phyloP scores from a whole-genome alignment of 2,329 filamentous ascomycete genomes.

The Exophiala phaeomuriformis region DNA sequence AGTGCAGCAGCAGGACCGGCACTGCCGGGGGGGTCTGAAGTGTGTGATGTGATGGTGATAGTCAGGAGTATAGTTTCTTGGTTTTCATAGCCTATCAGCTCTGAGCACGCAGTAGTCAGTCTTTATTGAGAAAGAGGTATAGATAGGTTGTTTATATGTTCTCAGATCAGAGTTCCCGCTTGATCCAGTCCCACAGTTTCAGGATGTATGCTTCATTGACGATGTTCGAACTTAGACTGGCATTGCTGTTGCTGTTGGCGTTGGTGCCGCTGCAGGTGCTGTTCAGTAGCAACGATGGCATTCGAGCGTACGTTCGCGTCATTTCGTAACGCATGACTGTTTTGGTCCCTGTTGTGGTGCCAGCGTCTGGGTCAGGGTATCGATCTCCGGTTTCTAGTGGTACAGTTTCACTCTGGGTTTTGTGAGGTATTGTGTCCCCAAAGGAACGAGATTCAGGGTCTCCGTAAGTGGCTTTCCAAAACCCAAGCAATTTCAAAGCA shows the following conservation, averaged over 20 bases:
- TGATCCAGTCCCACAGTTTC: conserved; percentile 23
- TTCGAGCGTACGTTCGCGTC: conserved; percentile 3
- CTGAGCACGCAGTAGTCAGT: too few species aligned
- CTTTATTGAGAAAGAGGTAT: too few species aligned
- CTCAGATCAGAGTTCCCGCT: conserved; percentile 4
- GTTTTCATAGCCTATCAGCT: too few species aligned
- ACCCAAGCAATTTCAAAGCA: conserved; percentile 41
- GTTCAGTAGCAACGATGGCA: conserved; percentile 5
- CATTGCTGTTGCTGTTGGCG: neutral
- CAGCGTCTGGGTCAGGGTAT: neutral
- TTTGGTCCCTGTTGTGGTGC: neutral
- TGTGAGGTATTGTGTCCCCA: too few species aligned
- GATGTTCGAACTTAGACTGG: neutral
- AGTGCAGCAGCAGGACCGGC: too few species aligned
- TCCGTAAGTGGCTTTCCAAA: conserved; percentile 44
- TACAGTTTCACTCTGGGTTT: too few species aligned
- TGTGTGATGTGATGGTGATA: too few species aligned
- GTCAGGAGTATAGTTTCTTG: too few species aligned
- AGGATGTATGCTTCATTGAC: conserved; percentile 15
- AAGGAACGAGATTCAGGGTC: neutral
- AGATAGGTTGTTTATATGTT: too few species aligned
- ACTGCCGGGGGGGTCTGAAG: too few species aligned
- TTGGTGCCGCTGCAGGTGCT: too few species aligned
- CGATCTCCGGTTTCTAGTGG: neutral
- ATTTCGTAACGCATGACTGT: conserved; percentile 6